phyloP scores from a whole-genome alignment of 352 stramenopile genomes.

The Pythium aquatile region DNA sequence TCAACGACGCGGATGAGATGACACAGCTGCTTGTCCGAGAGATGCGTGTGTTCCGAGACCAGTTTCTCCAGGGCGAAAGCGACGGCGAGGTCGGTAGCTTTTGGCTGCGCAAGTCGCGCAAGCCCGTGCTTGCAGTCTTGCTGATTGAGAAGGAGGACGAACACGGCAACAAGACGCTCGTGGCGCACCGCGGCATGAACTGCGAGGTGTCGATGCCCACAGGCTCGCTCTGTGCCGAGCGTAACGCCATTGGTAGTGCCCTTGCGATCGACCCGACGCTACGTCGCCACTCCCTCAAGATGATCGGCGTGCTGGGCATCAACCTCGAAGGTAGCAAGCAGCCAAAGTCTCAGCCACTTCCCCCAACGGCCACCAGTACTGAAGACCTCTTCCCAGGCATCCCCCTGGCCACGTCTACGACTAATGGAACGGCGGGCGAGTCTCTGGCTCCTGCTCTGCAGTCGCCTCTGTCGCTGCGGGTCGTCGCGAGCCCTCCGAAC shows the following conservation, averaged over 20 bases:
- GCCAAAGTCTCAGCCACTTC: slow-evolving; percentile 15
- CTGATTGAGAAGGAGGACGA: slow-evolving; percentile 88
- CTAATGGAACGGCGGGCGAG: neutral
- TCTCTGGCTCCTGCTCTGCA: slow-evolving; percentile 11
- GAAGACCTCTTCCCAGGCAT: slow-evolving; percentile 15
- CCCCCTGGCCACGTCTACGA: slow-evolving; percentile 4
- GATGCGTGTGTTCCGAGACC: slow-evolving; percentile 88
- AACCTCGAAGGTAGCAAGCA: slow-evolving; percentile 36
- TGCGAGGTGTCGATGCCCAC: slow-evolving; percentile 98
- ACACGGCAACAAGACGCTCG: slow-evolving; percentile 41
- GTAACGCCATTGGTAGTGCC: slow-evolving; percentile 97
- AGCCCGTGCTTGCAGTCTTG: slow-evolving; percentile 97
- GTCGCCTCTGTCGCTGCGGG: slow-evolving; percentile 1
- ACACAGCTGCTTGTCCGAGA: slow-evolving; percentile 90
- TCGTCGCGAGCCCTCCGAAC: neutral
- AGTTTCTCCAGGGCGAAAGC: slow-evolving; percentile 74
- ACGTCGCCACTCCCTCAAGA: slow-evolving; percentile 89
- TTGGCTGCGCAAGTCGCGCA: slow-evolving; percentile 98
- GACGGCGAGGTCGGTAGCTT: slow-evolving; percentile 92
- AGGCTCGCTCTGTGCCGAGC: slow-evolving; percentile 95
- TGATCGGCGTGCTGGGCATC: slow-evolving; percentile 94
- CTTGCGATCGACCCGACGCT: slow-evolving; percentile 93
- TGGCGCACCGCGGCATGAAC: slow-evolving; percentile 97
- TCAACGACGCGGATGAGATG: slow-evolving; percentile 75
- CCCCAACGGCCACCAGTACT: slow-evolving; percentile 6